Evolutionary conservation across 2,329 filamentous ascomycete species (phyloP).

Genomic region (Rhinocladiella similis): DNA sequence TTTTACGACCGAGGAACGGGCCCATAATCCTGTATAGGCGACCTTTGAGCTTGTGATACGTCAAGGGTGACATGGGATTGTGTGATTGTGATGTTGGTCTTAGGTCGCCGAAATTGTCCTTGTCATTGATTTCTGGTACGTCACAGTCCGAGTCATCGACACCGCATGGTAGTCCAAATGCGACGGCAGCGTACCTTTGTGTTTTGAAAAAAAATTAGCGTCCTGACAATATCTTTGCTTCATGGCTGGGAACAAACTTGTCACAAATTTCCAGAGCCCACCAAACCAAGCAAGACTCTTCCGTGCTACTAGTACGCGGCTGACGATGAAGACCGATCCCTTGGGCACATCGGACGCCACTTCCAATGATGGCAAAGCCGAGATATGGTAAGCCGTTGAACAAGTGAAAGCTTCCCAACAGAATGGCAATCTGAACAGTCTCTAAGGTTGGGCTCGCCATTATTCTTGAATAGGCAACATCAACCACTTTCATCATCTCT

Average conservation of each 20-base stretch:
- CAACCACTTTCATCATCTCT: slow-evolving; percentile 1
- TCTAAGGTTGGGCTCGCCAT: slow-evolving; percentile 3
- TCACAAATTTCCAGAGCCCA: slow-evolving; percentile 10
- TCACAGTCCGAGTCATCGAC: slow-evolving; percentile 9
- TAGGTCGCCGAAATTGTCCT: neutral
- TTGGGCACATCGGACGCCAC: slow-evolving; percentile 7
- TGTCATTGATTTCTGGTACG: slow-evolving; percentile 3
- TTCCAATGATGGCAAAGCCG: slow-evolving; percentile 11
- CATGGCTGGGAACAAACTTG: slow-evolving; percentile 1
- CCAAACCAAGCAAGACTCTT: slow-evolving; percentile 6
- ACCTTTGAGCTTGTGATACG: slow-evolving; percentile 8
- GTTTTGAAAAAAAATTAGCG: neutral
- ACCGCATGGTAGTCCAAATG: slow-evolving; percentile 8
- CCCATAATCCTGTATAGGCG: slow-evolving; percentile 8
- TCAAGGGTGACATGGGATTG: neutral
- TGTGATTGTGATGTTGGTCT: neutral
- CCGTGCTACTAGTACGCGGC: neutral
- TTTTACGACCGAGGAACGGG: slow-evolving; percentile 8
- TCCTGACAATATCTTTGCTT: neutral
- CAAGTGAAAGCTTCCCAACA: slow-evolving; percentile 7
- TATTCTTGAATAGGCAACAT: neutral
- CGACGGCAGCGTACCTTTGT: slow-evolving; percentile 4
- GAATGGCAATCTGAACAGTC: slow-evolving; percentile 4
- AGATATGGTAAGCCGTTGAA: slow-evolving; percentile 9
- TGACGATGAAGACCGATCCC: slow-evolving; percentile 7